Conservation (phyloP, 306 rosid species). For the Psophocarpus tetragonolobus region DNA sequence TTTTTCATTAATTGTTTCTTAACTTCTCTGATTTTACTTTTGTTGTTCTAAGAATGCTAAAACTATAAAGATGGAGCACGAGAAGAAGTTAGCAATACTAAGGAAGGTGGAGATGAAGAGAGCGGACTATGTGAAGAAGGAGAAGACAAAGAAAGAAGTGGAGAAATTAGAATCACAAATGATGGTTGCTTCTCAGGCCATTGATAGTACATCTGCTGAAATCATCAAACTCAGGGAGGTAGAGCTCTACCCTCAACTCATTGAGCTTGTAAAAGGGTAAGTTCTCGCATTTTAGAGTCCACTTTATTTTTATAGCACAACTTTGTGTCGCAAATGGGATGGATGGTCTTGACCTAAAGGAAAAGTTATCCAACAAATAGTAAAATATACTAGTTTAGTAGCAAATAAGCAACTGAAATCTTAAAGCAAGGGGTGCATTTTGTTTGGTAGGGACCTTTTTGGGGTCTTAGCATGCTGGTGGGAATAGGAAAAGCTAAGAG, state of each 20-base stretch:
- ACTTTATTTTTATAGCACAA: not conserved
- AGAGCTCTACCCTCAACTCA: constrained; percentile 84
- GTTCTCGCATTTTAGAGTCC: constrained; percentile 36
- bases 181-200: constrained; percentile 93
- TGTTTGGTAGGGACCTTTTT: constrained; percentile 1
- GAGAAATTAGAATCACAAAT: constrained; percentile 89
- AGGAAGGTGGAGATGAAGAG: constrained; percentile 91
- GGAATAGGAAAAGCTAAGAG: constrained; percentile 5
- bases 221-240: constrained; percentile 80
- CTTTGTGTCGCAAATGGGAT: constrained; percentile 3
- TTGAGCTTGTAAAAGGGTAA: constrained; percentile 90
- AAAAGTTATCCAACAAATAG: not conserved
- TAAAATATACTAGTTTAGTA: not conserved
- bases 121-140: constrained; percentile 82
- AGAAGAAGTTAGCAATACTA: constrained; percentile 61
- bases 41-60: constrained; percentile 66
- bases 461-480: not conserved
- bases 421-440: constrained; percentile 16
- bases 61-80: constrained; percentile 71
- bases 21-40: constrained; percentile 16
- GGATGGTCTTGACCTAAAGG: not conserved
- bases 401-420: constrained; percentile 18
- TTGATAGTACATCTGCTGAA: constrained; percentile 85
- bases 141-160: constrained; percentile 86
- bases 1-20: not conserved